Conservation (phyloP, 257 asterid species). For the Datura wrightii region DNA sequence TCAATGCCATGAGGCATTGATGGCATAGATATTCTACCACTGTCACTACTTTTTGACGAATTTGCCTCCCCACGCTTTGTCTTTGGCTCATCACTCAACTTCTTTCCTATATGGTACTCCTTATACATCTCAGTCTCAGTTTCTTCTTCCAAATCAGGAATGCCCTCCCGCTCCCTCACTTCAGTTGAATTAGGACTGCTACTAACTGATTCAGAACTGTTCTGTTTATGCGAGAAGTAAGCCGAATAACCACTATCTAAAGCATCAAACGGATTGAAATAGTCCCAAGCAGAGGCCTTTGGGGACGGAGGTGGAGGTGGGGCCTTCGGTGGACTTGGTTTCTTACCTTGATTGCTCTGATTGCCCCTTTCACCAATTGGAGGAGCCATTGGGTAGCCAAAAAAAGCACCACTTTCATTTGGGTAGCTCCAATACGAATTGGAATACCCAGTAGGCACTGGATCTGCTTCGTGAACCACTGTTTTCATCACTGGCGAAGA, state of each 20-base stretch:
- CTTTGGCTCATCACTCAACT: constrained; percentile 41
- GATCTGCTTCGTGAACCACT: constrained; percentile 71
- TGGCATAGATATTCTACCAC: constrained; percentile 26
- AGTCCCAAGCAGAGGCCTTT: constrained; percentile 80
- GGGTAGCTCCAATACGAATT: constrained; percentile 60
- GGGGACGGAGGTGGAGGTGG: constrained; percentile 96
- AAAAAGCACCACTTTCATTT: constrained; percentile 52
- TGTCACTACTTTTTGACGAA: constrained; percentile 32
- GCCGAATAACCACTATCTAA: constrained; percentile 50
- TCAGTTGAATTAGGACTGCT: constrained; percentile 93
- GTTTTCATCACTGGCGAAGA: constrained; percentile 68
- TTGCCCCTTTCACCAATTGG: constrained; percentile 31
- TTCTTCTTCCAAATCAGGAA: constrained; percentile 98
- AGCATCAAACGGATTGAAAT: constrained; percentile 72
- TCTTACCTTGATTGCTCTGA: constrained; percentile 41
- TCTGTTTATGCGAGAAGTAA: constrained; percentile 48
- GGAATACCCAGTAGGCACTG: constrained; percentile 63
- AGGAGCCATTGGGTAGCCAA: constrained; percentile 46
- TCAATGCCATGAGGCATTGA: constrained; percentile 25
- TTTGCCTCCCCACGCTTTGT: constrained; percentile 45
- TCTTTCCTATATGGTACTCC: constrained; percentile 49
- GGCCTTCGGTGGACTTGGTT: constrained; percentile 50
- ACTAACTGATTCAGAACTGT: constrained; percentile 53
- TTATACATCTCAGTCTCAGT: constrained; percentile 71
- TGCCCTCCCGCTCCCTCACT: constrained; percentile 96